These are phyloP conservation scores for Catunica adiposa DNA, from an alignment of 2,329 filamentous ascomycete genomes.

Conservation along the genomic window DNA sequence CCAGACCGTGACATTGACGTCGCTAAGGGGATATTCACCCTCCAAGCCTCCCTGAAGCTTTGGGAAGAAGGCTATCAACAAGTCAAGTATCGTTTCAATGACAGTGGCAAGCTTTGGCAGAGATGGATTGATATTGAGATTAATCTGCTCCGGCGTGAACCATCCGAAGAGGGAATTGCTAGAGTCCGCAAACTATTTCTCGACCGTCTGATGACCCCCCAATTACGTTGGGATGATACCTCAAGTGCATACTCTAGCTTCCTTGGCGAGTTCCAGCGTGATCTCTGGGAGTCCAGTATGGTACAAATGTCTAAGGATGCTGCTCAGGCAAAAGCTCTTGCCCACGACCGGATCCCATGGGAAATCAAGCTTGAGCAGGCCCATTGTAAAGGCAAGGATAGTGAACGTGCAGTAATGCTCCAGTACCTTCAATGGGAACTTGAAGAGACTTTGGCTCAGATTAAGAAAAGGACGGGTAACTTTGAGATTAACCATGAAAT, in stretches of 20 bases:
- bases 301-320: constrained; percentile 47
- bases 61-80: constrained; percentile 57
- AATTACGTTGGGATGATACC: constrained; percentile 58
- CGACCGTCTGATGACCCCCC: constrained; percentile 54
- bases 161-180: constrained; percentile 40
- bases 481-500: constrained; percentile 31
- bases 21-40: constrained; percentile 55
- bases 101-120: constrained; percentile 67
- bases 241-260: constrained; percentile 61
- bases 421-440: constrained; percentile 82
- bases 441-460: constrained; percentile 34
- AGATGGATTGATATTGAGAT: constrained; percentile 58
- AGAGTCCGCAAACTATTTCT: constrained; percentile 54
- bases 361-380: constrained; percentile 51
- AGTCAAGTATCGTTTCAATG: constrained; percentile 56
- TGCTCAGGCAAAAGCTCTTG: constrained; percentile 43
- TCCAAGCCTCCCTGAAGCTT: constrained; percentile 47
- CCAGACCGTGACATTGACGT: constrained; percentile 51
- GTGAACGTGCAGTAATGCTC: constrained; percentile 33
- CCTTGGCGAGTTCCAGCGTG: constrained; percentile 51
- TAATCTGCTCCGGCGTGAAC: constrained; percentile 43
- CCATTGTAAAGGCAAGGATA: constrained; percentile 36
- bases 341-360: constrained; percentile 43
- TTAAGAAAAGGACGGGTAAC: constrained; percentile 27
- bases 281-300: constrained; percentile 61